phyloP scores from a whole-genome alignment of 768 basidiomycete species.

The Amanita pallidorosea region DNA sequence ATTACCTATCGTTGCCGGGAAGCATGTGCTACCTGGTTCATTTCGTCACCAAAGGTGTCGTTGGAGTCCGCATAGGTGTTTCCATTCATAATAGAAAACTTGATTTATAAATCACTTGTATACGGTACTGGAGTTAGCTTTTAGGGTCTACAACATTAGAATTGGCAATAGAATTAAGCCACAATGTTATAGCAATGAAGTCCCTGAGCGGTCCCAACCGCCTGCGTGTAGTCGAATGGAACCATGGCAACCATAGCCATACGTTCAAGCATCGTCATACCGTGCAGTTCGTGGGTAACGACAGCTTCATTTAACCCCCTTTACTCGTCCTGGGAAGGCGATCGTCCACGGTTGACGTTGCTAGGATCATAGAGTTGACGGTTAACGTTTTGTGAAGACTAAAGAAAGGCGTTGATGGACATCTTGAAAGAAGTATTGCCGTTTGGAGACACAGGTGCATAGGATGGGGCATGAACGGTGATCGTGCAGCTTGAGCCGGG shows the following conservation, averaged over 20 bases:
- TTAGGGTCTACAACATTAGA: too few species aligned
- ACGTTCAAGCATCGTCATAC: background rate
- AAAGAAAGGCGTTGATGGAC: conserved; percentile 34
- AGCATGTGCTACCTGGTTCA: background rate
- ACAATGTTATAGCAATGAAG: too few species aligned
- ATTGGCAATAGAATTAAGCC: too few species aligned
- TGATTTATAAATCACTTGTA: too few species aligned
- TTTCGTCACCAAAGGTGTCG: background rate
- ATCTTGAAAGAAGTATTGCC: conserved; percentile 19
- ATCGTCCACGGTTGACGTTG: conserved; percentile 31
- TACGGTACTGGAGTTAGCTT: too few species aligned
- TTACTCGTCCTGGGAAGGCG: conserved; percentile 21
- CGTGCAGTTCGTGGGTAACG: background rate
- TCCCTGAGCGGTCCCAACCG: too few species aligned
- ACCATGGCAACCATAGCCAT: background rate
- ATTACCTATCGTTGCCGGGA: background rate
- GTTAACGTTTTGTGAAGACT: conserved; percentile 43
- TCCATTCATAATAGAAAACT: too few species aligned
- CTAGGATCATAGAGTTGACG: conserved; percentile 41
- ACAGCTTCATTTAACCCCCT: conserved; percentile 11
- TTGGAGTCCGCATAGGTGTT: too few species aligned
- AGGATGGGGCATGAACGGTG: conserved; percentile 55
- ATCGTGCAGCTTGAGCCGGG: conserved; percentile 41
- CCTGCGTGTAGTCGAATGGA: background rate
- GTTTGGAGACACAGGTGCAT: conserved; percentile 61